These are phyloP conservation scores for Rosa lucieae DNA, from an alignment of 306 rosid species.

Conservation along the genomic window DNA sequence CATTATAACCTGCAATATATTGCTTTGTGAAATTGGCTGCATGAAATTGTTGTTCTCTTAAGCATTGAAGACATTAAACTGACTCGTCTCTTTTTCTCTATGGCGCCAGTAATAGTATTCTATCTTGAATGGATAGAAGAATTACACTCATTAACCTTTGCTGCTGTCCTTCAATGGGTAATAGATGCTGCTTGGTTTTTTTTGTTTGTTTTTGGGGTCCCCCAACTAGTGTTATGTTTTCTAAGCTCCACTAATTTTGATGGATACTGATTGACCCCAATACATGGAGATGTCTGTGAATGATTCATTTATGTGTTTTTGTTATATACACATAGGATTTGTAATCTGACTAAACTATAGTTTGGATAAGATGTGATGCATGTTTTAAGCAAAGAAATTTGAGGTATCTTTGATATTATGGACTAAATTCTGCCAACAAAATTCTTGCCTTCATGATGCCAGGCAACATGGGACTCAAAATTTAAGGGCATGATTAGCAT, in stretches of 20 bases:
- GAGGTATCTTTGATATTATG: not conserved
- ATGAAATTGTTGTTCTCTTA: not conserved
- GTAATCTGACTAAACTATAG: not conserved
- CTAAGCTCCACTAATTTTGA: not conserved
- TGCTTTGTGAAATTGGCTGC: not conserved
- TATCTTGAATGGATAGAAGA: no score
- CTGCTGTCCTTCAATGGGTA: no score
- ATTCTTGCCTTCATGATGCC: conserved; percentile 10
- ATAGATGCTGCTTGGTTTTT: no score
- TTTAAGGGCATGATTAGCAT: conserved; percentile 6
- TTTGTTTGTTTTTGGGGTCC: no score
- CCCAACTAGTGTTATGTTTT: no score
- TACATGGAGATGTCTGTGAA: not conserved
- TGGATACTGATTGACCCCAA: not conserved
- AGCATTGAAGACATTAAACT: not conserved
- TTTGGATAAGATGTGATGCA: not conserved
- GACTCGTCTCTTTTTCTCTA: no score
- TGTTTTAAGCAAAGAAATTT: not conserved
- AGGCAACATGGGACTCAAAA: conserved; percentile 20
- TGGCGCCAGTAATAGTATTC: no score
- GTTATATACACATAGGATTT: not conserved
- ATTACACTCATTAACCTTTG: no score
- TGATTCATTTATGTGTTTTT: not conserved
- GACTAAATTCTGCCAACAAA: conserved; percentile 7
- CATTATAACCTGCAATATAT: not conserved